These are phyloP conservation scores for Aureobasidium sp. DNA, from an alignment of 2,329 filamentous ascomycete genomes.

Conservation along the genomic window DNA sequence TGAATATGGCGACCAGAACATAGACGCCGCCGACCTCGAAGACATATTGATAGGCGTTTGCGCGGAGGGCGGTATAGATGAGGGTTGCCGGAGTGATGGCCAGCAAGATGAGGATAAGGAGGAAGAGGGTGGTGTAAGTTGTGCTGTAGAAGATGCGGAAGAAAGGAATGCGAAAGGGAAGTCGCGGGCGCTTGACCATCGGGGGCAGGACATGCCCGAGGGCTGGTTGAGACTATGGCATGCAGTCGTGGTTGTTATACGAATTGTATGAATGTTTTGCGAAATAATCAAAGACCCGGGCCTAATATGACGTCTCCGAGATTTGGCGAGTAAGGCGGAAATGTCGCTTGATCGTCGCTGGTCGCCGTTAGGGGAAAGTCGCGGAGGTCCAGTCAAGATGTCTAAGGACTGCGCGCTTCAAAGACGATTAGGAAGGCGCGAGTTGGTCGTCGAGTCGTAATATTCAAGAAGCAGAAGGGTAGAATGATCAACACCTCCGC, in stretches of 20 bases:
- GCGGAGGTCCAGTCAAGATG: not conserved
- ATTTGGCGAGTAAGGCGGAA: no score
- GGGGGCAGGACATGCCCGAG: constrained; percentile 3
- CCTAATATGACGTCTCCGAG: no score
- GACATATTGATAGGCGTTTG: constrained; percentile 64
- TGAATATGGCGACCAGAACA: constrained; percentile 59
- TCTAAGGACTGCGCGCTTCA: not conserved
- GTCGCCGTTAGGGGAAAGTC: not conserved
- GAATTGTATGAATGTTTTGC: not conserved
- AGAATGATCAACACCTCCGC: not conserved
- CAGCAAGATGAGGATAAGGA: constrained; percentile 64
- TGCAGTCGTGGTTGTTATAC: constrained; percentile 3
- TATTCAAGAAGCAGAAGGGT: not conserved
- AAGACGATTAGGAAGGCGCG: not conserved
- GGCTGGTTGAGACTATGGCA: not conserved
- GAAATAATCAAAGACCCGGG: not conserved
- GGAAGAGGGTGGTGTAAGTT: constrained; percentile 66
- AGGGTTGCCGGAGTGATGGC: constrained; percentile 70
- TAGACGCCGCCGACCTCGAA: constrained; percentile 73
- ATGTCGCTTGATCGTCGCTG: no score
- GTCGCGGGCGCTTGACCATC: constrained; percentile 12
- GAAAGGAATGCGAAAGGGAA: constrained; percentile 44
- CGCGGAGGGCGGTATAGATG: constrained; percentile 65
- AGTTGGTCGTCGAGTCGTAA: not conserved
- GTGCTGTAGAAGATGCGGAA: constrained; percentile 75